A percentile compares a stretch with the other conserved stretches of the same genome.
These are phyloP conservation scores for Stromatinia cepivora DNA, from an alignment of 2,329 filamentous ascomycete genomes.

Conservation along the genomic window DNA sequence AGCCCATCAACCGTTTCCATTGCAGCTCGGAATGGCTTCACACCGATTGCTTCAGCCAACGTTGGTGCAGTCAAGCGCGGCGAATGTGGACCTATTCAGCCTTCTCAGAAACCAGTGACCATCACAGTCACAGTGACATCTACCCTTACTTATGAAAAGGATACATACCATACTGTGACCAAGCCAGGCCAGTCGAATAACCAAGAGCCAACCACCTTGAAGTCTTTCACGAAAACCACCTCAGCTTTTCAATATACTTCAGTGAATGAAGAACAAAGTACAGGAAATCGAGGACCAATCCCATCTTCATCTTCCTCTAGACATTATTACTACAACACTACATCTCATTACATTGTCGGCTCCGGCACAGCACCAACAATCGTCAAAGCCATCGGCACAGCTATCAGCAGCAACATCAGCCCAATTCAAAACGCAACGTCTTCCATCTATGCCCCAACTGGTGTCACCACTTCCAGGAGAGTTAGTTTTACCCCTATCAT, in stretches of 20 bases:
- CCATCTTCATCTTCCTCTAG: background rate
- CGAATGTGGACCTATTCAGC: background rate
- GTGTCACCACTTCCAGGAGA: background rate
- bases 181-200: background rate
- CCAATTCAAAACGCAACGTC: background rate
- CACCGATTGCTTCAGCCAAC: background rate
- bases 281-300: background rate
- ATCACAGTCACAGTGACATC: background rate
- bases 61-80: background rate
- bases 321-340: background rate
- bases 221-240: background rate
- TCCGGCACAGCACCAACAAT: background rate
- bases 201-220: background rate
- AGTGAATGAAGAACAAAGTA: background rate
- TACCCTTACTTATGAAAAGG: background rate
- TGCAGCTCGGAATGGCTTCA: background rate
- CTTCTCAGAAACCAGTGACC: background rate
- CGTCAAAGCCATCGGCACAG: background rate
- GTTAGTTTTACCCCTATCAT: background rate
- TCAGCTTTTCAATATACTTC: background rate
- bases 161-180: background rate
- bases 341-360: background rate
- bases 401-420: background rate
- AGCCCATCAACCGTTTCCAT: background rate
- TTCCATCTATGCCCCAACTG: background rate